phyloP scores from a whole-genome alignment of 2,329 filamentous ascomycete species.

The Colletotrichum trifolii region DNA sequence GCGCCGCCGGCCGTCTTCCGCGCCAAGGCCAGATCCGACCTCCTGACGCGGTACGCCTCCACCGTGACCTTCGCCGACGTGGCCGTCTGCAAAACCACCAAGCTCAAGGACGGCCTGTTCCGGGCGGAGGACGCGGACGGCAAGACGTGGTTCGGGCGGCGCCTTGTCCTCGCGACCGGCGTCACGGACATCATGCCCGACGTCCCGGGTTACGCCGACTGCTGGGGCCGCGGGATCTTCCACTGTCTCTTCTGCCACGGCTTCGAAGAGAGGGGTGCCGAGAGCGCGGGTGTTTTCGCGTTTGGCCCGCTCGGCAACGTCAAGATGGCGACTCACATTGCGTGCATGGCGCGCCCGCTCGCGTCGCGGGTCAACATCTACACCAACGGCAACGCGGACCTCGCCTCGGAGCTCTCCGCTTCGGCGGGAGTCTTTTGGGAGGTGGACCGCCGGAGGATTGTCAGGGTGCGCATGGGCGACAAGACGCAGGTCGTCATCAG shows the following conservation, averaged over 20 bases:
- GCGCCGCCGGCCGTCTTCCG: constrained; percentile 48
- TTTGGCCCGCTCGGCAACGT: constrained; percentile 47
- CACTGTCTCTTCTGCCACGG: constrained; percentile 72
- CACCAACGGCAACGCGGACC: constrained; percentile 55
- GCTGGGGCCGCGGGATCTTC: constrained; percentile 65
- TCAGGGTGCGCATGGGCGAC: constrained; percentile 42
- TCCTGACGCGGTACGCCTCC: constrained; percentile 46
- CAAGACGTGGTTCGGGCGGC: constrained; percentile 57
- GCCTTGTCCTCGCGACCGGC: constrained; percentile 66
- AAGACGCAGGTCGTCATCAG: constrained; percentile 47
- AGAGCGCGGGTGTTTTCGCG: constrained; percentile 59
- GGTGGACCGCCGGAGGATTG: constrained; percentile 50
- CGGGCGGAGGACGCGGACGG: constrained; percentile 54
- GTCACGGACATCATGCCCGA: constrained; percentile 60
- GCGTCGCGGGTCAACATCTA: constrained; percentile 60
- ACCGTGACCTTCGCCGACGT: constrained; percentile 45
- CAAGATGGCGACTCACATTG: constrained; percentile 50
- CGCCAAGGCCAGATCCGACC: constrained; percentile 46
- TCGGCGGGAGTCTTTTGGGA: constrained; percentile 48
- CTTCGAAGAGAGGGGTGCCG: constrained; percentile 63
- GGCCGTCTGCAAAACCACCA: constrained; percentile 43
- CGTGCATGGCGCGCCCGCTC: constrained; percentile 57
- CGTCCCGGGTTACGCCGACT: constrained; percentile 64
- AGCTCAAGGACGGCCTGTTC: constrained; percentile 46
- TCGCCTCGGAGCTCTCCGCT: constrained; percentile 44